These are phyloP conservation scores for Sarcodon aspratus DNA, from an alignment of 768 basidiomycete species.

Conservation along the genomic window DNA sequence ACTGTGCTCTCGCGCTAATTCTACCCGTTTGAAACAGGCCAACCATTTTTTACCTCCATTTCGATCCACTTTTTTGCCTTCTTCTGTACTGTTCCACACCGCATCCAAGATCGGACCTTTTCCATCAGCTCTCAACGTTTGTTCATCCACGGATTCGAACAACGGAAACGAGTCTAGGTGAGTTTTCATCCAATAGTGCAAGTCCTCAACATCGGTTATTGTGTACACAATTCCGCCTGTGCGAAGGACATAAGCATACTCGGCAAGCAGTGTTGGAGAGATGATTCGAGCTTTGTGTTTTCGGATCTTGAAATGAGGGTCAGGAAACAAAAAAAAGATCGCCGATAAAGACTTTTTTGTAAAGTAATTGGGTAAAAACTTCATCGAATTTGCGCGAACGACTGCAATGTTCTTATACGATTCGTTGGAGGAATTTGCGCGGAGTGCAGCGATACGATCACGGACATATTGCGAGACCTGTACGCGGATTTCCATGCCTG, in stretches of 20 bases:
- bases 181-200: conserved; percentile 90
- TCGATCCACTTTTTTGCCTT: conserved; percentile 93
- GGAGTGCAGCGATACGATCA: conserved; percentile 87
- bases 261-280: conserved; percentile 92
- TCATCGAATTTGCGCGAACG: conserved; percentile 96
- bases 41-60: conserved; percentile 89
- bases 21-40: conserved; percentile 74
- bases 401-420: conserved; percentile 81
- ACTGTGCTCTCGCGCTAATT: conserved; percentile 9
- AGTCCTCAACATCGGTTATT: conserved; percentile 91
- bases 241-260: conserved; percentile 88
- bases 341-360: conserved; percentile 80
- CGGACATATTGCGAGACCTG: conserved; percentile 95
- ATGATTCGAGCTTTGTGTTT: conserved; percentile 99
- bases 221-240: conserved; percentile 97
- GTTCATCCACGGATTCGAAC: conserved; percentile 71
- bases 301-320: conserved; percentile 95
- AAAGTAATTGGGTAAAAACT: conserved; percentile 96
- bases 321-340: conserved; percentile 97
- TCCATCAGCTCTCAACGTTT: conserved; percentile 63
- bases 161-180: conserved; percentile 85
- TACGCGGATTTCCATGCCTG: conserved; percentile 95
- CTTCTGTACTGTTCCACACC: conserved; percentile 81
- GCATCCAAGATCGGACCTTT: conserved; percentile 73
- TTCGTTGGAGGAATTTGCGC: conserved; percentile 33